A percentile compares a stretch with the other conserved stretches of the same genome.
These are phyloP conservation scores for Xerocomellus dryophilus DNA, from an alignment of 768 basidiomycete genomes.

Conservation along the genomic window DNA sequence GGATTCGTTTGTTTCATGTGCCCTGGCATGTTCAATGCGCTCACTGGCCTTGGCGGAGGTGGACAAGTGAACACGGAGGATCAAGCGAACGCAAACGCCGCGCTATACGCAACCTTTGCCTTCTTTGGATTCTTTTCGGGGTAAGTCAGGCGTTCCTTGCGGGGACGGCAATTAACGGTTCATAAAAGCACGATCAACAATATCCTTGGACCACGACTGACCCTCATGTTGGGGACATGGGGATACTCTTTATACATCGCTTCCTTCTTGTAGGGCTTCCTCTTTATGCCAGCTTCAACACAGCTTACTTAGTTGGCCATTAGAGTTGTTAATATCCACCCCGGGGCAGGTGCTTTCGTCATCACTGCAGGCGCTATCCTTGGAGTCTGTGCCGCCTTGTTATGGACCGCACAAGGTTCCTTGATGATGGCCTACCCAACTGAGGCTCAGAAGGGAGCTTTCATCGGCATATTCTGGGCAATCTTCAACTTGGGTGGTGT, in stretches of 20 bases:
- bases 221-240: slow-evolving; percentile 48
- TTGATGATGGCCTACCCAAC: slow-evolving; percentile 58
- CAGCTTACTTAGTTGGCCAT: not conserved
- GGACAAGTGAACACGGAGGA: slow-evolving; percentile 66
- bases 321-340: slow-evolving; percentile 45
- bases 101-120: slow-evolving; percentile 64
- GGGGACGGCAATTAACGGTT: not conserved
- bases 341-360: slow-evolving; percentile 43
- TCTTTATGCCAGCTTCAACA: not conserved
- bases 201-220: slow-evolving; percentile 49
- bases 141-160: slow-evolving; percentile 35
- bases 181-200: slow-evolving; percentile 68
- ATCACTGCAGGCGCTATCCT: slow-evolving; percentile 49
- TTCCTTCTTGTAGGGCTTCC: slow-evolving; percentile 38
- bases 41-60: slow-evolving; percentile 77
- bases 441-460: slow-evolving; percentile 53
- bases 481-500: slow-evolving; percentile 83
- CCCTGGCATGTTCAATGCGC: slow-evolving; percentile 72
- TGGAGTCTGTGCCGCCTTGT: slow-evolving; percentile 47
- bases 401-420: slow-evolving; percentile 52
- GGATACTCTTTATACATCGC: slow-evolving; percentile 54
- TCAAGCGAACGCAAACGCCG: slow-evolving; percentile 65
- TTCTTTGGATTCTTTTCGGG: slow-evolving; percentile 67
- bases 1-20: slow-evolving; percentile 64
- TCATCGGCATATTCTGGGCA: slow-evolving; percentile 54